Conservation (phyloP, 176 grass and related monocot species). For the Aegilops longissima region DNA sequence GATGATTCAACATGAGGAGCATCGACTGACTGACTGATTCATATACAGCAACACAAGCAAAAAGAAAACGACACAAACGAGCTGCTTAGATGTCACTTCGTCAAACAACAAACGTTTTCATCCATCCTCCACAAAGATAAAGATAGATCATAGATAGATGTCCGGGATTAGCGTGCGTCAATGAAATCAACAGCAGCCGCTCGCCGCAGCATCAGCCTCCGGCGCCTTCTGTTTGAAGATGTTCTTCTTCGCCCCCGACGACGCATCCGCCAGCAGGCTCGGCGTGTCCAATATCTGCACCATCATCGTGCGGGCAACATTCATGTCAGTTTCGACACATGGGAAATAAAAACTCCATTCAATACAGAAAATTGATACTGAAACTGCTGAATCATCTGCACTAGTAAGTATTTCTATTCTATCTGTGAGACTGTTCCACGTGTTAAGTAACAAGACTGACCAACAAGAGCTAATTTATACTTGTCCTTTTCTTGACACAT, state of each 20-base stretch:
- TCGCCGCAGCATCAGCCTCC: conserved; percentile 54
- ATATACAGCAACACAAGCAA: neutral
- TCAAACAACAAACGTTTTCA: neutral
- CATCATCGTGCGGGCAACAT: neutral
- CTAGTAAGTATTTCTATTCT: neutral
- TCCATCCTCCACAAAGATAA: neutral
- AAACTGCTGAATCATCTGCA: neutral
- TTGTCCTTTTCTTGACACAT: neutral
- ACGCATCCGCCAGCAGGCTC: conserved; percentile 78
- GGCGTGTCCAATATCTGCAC: conserved; percentile 91
- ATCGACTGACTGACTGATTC: neutral
- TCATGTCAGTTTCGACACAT: neutral
- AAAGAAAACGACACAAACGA: neutral
- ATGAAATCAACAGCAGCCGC: conserved; percentile 68
- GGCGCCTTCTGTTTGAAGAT: conserved; percentile 95
- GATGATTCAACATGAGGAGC: neutral
- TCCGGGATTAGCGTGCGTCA: neutral
- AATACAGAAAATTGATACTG: neutral
- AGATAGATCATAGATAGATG: neutral
- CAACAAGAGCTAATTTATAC: neutral
- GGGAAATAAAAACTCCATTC: neutral
- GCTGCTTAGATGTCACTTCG: neutral
- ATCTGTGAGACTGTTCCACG: neutral
- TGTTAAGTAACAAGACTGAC: neutral
- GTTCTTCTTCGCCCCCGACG: conserved; percentile 73